Evolutionary conservation across 305 asterid species (phyloP).

Genomic region (Solanum hybrid): DNA sequence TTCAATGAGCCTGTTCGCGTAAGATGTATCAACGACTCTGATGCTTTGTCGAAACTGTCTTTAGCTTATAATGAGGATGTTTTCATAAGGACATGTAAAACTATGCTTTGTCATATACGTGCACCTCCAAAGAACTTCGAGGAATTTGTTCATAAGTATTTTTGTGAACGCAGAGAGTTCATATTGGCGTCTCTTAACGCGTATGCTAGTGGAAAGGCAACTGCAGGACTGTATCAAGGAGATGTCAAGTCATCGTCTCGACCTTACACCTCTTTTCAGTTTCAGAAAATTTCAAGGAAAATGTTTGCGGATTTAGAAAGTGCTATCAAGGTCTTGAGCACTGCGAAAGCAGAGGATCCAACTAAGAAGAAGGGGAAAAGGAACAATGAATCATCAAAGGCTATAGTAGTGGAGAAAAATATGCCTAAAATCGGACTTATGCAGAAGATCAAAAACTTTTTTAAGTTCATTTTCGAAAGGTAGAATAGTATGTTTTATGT

Average conservation of each 20-base stretch:
- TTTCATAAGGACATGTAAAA: conserved; percentile 28
- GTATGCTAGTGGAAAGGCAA: conserved; percentile 10
- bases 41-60: background rate
- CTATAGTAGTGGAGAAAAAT: background rate
- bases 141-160: conserved; percentile 20
- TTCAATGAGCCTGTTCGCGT: conserved; percentile 32
- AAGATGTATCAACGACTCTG: no score
- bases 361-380: background rate
- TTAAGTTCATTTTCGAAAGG: background rate
- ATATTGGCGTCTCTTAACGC: conserved; percentile 14
- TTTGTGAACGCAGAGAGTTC: conserved; percentile 5
- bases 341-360: background rate
- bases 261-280: background rate
- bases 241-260: background rate
- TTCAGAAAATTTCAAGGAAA: background rate
- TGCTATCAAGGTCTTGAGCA: background rate
- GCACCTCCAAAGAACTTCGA: conserved; percentile 33
- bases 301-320: background rate
- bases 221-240: conserved; percentile 9
- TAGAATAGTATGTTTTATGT: background rate
- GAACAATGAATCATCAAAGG: background rate
- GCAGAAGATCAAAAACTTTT: background rate
- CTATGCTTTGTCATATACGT: conserved; percentile 12
- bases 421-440: background rate
- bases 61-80: conserved; percentile 19